Percentiles rank a stretch among this genome's conserved stretches.
phyloP scores from a whole-genome alignment of 129 eudicot species.

The Flaveria brownii region DNA sequence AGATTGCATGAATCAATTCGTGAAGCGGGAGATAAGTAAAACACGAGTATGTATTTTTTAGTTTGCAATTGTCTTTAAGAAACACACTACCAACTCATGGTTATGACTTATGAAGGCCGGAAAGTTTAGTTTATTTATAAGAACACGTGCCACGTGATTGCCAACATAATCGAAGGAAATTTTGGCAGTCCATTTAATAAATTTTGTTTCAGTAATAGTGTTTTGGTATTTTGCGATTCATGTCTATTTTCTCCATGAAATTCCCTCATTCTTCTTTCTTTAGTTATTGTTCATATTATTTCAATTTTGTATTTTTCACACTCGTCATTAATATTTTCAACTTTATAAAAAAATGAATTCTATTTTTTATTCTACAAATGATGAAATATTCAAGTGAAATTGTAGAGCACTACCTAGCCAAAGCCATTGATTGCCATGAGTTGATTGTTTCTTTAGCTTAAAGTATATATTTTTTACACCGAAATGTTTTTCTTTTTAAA shows the following conservation, averaged over 20 bases:
- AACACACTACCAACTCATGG: too few relatives aligned
- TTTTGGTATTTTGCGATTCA: too few relatives aligned
- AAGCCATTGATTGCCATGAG: not conserved
- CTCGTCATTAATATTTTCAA: not conserved
- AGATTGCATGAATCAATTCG: too few relatives aligned
- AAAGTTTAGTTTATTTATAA: too few relatives aligned
- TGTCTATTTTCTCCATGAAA: too few relatives aligned
- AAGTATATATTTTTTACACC: slow-evolving; percentile 49
- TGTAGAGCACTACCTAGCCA: not conserved
- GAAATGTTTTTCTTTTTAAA: slow-evolving; percentile 45
- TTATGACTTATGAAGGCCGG: too few relatives aligned
- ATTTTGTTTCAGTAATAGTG: too few relatives aligned
- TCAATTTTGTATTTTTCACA: not conserved
- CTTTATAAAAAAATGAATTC: not conserved
- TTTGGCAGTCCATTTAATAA: not conserved
- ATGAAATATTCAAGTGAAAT: not conserved
- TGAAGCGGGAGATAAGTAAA: too few relatives aligned
- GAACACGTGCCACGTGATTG: not conserved
- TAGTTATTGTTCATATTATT: not conserved
- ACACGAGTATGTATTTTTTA: too few relatives aligned
- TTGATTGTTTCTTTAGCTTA: slow-evolving; percentile 15
- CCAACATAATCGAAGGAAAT: not conserved
- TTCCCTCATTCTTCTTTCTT: too few relatives aligned
- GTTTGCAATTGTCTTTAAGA: too few relatives aligned
- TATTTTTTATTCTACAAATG: not conserved